Evolutionary conservation across 306 rosid species (phyloP).

Genomic region (Carpinus fangiana): DNA sequence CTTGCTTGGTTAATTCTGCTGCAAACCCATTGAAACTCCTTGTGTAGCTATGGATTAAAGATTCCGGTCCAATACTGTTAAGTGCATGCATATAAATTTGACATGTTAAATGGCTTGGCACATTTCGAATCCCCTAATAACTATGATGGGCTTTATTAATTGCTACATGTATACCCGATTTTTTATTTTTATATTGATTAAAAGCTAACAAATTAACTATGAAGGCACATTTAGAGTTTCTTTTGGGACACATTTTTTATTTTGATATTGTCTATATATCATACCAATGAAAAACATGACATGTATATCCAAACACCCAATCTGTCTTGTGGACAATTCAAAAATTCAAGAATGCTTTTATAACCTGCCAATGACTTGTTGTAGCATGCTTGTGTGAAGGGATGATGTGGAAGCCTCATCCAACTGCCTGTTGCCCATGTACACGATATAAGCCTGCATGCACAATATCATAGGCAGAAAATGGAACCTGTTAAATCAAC

Average conservation of each 20-base stretch:
- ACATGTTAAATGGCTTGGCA: too few species aligned
- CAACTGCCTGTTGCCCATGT: slow-evolving; percentile 29
- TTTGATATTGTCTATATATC: too few species aligned
- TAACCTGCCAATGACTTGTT: slow-evolving; percentile 41
- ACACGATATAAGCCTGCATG: slow-evolving; percentile 48
- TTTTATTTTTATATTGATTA: too few species aligned
- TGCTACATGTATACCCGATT: too few species aligned
- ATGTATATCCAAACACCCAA: too few species aligned
- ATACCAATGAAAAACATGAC: too few species aligned
- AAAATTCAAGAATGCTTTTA: background rate
- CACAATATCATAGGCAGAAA: background rate
- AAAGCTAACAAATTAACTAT: too few species aligned
- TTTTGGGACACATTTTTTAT: too few species aligned
- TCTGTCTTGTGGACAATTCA: too few species aligned
- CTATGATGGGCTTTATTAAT: too few species aligned
- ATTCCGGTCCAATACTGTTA: slow-evolving; percentile 24
- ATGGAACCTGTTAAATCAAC: background rate
- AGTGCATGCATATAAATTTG: background rate
- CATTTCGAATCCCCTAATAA: too few species aligned
- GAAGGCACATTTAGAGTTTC: too few species aligned
- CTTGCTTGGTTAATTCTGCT: slow-evolving; percentile 34
- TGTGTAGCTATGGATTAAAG: slow-evolving; percentile 31
- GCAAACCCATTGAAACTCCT: slow-evolving; percentile 50
- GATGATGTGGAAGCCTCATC: slow-evolving; percentile 25
- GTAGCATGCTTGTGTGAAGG: slow-evolving; percentile 31